phyloP scores from a whole-genome alignment of 225 moss, liverwort and hornwort genomes.

The Climacium dendroides region DNA sequence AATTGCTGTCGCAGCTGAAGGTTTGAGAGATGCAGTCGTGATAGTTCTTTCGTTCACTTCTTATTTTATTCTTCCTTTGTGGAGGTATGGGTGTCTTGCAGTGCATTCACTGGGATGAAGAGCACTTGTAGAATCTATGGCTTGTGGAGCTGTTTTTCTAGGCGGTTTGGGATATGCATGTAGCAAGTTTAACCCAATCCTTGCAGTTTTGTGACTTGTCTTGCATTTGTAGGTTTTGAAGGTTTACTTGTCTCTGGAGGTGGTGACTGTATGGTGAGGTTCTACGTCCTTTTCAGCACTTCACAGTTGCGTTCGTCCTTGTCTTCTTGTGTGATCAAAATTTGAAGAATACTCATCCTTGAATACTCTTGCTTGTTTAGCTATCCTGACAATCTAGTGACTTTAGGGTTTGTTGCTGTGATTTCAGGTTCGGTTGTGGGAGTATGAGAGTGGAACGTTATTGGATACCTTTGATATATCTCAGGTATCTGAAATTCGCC shows the following conservation, averaged over 20 bases:
- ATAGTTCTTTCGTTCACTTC: background rate
- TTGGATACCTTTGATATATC: conserved; percentile 43
- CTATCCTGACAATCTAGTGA: background rate
- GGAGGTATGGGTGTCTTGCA: background rate
- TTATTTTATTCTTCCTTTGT: background rate
- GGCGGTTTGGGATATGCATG: background rate
- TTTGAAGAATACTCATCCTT: background rate
- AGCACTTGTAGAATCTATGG: background rate
- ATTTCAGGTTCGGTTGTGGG: conserved; percentile 74
- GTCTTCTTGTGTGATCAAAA: background rate
- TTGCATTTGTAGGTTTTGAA: conserved; percentile 72
- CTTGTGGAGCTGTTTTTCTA: background rate
- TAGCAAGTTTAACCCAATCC: conserved; percentile 36
- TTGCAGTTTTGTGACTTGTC: conserved; percentile 82
- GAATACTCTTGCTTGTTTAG: background rate
- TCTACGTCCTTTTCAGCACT: background rate
- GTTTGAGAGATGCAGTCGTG: background rate
- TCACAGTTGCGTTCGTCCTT: background rate
- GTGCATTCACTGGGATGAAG: background rate
- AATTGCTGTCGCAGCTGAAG: background rate
- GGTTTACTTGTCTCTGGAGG: conserved; percentile 74
- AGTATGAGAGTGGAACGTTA: conserved; percentile 53
- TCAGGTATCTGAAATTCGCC: conserved; percentile 26
- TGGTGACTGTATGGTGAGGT: conserved; percentile 61
- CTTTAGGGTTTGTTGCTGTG: background rate